phyloP scores from a whole-genome alignment of 805 yeast genomes.

The Candida awuae region DNA sequence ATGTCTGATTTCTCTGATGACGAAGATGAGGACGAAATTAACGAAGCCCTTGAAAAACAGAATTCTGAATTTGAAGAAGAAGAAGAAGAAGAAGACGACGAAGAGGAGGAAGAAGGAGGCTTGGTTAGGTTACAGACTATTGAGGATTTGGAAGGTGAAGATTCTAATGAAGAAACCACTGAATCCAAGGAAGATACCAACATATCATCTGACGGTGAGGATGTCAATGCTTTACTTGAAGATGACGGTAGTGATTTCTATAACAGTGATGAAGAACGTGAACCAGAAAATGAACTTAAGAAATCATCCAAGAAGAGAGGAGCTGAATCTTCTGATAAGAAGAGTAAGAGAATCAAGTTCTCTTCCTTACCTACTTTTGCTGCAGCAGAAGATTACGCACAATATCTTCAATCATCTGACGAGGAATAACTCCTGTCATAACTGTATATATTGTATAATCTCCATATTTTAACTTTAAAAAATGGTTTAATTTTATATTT shows the following conservation, averaged over 20 bases:
- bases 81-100: conserved; percentile 17
- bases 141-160: conserved; percentile 28
- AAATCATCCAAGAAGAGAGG: conserved; percentile 16
- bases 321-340: conserved; percentile 10
- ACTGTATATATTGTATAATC: too few relatives aligned
- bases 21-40: conserved; percentile 25
- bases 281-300: conserved; percentile 10
- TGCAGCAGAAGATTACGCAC: conserved; percentile 77
- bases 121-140: conserved; percentile 17
- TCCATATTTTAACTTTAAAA: too few relatives aligned
- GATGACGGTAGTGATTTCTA: conserved; percentile 23
- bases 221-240: conserved; percentile 15
- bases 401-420: conserved; percentile 60
- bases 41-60: conserved; percentile 25
- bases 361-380: conserved; percentile 79
- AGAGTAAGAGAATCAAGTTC: conserved; percentile 39
- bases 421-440: conserved; percentile 30
- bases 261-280: conserved; percentile 20
- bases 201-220: conserved; percentile 20
- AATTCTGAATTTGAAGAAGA: conserved; percentile 30
- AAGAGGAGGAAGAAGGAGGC: conserved; percentile 29
- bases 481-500: too few relatives aligned
- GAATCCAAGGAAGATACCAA: conserved; percentile 10
- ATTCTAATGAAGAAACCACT: conserved; percentile 16
- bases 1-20: conserved; percentile 31